A percentile compares a stretch with the other conserved stretches of the same genome.
Evolutionary conservation across 1,284 basidiomycete species (phyloP).

Genomic region (Pseudozyma pruni): DNA sequence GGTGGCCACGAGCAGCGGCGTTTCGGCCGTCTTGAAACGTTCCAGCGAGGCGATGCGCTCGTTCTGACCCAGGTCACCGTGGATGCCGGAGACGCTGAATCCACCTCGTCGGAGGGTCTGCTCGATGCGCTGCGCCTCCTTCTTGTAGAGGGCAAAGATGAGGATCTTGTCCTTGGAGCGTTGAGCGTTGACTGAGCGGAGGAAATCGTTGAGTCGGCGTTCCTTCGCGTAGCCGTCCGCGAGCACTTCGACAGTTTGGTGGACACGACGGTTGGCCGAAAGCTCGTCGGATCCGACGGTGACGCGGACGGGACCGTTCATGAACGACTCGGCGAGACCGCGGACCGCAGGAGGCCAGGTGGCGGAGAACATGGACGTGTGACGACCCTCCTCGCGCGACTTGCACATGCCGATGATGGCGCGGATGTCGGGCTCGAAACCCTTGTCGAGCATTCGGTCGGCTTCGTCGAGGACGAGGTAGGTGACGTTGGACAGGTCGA

Average conservation of each 20-base stretch:
- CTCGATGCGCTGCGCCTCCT: conserved; percentile 85
- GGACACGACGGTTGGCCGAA: conserved; percentile 90
- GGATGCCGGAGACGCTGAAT: conserved; percentile 86
- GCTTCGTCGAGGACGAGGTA: conserved; percentile 97
- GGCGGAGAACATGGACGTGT: conserved; percentile 78
- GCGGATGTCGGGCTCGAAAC: conserved; percentile 98
- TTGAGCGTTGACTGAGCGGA: conserved; percentile 66
- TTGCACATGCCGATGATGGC: conserved; percentile 83
- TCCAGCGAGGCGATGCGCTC: conserved; percentile 88
- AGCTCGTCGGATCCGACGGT: conserved; percentile 96
- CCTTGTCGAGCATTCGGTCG: conserved; percentile 97
- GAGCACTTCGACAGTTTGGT: conserved; percentile 84
- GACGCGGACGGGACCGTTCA: conserved; percentile 84
- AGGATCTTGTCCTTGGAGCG: conserved; percentile 78
- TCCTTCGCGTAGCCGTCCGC: conserved; percentile 89
- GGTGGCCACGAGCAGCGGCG: conserved; percentile 89
- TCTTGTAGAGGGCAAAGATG: conserved; percentile 95
- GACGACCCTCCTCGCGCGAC: conserved; percentile 69
- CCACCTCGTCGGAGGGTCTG: conserved; percentile 81
- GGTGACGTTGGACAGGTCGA: conserved; percentile 77
- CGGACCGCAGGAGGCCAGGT: conserved; percentile 99
- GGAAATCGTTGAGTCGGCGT: conserved; percentile 70
- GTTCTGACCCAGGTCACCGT: conserved; percentile 90
- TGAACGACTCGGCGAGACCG: conserved; percentile 89
- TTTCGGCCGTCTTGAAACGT: conserved; percentile 86